phyloP scores from a whole-genome alignment of 805 yeast genomes.

The Wickerhamiella vanderwaltii region DNA sequence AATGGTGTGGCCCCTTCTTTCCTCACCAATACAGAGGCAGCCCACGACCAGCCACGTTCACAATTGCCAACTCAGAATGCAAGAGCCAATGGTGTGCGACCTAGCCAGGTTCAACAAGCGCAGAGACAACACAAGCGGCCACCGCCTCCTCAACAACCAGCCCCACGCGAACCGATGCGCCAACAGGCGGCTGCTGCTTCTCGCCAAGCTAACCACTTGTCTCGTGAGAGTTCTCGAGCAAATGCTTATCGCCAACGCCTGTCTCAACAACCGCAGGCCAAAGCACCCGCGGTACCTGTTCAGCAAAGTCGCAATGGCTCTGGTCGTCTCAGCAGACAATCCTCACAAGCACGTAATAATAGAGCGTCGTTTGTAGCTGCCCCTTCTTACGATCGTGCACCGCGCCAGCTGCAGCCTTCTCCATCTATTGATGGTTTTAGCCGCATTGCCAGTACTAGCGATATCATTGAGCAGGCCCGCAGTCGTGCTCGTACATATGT shows the following conservation, averaged over 20 bases:
- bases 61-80: too few relatives aligned
- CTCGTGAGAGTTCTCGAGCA: too few relatives aligned
- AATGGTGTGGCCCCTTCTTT: too few relatives aligned
- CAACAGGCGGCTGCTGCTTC: neutral
- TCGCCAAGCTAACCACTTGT: too few relatives aligned
- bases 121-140: neutral
- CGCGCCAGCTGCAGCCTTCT: constrained; percentile 9
- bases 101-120: constrained; percentile 1
- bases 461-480: constrained; percentile 5
- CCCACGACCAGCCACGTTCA: too few relatives aligned
- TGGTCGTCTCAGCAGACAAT: too few relatives aligned
- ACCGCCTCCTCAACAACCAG: neutral
- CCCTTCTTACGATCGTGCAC: neutral
- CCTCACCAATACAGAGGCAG: neutral
- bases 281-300: too few relatives aligned
- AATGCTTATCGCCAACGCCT: too few relatives aligned
- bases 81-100: neutral
- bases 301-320: too few relatives aligned
- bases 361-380: constrained; percentile 1
- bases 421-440: constrained; percentile 11
- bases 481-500: constrained; percentile 3
- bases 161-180: neutral
- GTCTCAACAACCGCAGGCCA: too few relatives aligned
- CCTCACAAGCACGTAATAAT: too few relatives aligned
- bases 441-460: constrained; percentile 3